Evolutionary conservation across 441 rosid species (phyloP).

Genomic region (Euphorbia celastroides): DNA sequence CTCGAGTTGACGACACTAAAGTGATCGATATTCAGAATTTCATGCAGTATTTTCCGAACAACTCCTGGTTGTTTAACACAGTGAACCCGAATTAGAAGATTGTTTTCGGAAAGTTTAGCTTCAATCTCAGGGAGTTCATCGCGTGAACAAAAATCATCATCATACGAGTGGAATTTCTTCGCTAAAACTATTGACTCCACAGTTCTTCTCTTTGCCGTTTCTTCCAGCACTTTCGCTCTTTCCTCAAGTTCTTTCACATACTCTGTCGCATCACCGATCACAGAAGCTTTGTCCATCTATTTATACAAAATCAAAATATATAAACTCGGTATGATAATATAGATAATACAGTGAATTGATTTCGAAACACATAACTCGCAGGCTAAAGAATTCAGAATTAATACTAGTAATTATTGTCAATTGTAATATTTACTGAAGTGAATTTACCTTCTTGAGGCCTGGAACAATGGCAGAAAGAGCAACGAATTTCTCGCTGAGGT

Average conservation of each 20-base stretch:
- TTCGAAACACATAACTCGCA: too few relatives aligned
- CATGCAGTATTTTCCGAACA: constrained; percentile 38
- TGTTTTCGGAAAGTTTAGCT: constrained; percentile 54
- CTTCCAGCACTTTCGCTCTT: constrained; percentile 37
- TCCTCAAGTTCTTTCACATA: constrained; percentile 57
- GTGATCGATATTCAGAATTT: constrained; percentile 49
- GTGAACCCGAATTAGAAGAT: constrained; percentile 65
- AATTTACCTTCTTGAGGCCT: constrained; percentile 63
- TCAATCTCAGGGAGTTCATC: constrained; percentile 73
- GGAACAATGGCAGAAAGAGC: constrained; percentile 80
- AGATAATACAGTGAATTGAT: too few relatives aligned
- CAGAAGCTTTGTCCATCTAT: constrained; percentile 65
- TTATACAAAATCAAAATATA: too few relatives aligned
- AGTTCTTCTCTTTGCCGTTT: constrained; percentile 39
- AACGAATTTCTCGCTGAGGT: constrained; percentile 60
- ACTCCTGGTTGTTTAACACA: constrained; percentile 52
- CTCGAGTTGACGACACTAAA: constrained; percentile 49
- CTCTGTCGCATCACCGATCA: constrained; percentile 51
- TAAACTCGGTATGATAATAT: too few relatives aligned
- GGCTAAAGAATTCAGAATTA: too few relatives aligned
- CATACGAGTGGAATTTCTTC: constrained; percentile 56
- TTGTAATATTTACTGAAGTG: too few relatives aligned
- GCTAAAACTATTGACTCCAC: constrained; percentile 60
- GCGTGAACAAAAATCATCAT: constrained; percentile 40
- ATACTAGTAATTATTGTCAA: too few relatives aligned